Evolutionary conservation across 164 flowering plant species (phyloP).

Genomic region (Liquidambar formosana): DNA sequence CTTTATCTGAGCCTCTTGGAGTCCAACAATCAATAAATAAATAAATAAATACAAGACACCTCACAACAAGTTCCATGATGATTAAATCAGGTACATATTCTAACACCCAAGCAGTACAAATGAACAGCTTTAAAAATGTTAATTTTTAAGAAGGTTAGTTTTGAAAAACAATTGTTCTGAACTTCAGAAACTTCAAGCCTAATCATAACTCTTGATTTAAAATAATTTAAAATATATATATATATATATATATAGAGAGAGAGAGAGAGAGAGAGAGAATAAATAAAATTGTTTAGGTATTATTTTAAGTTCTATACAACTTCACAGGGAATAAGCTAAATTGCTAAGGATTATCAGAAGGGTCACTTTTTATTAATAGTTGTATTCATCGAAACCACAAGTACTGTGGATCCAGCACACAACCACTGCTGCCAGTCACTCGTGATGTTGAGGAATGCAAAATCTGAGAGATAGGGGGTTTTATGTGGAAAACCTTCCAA

Average conservation of each 20-base stretch:
- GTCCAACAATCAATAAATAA: no score
- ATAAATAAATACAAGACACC: no score
- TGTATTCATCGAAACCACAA: not conserved
- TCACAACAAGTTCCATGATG: not conserved
- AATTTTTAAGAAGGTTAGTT: not conserved
- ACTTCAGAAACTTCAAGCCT: not conserved
- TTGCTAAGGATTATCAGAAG: not conserved
- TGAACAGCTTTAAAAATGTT: not conserved
- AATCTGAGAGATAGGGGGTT: not conserved
- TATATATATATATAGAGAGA: no score
- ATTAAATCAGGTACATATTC: not conserved
- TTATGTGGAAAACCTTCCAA: no score
- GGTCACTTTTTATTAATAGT: not conserved
- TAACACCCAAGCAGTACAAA: conserved; percentile 7
- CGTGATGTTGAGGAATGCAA: not conserved
- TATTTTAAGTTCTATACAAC: no score
- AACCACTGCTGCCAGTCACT: not conserved
- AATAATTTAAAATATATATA: no score
- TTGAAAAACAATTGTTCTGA: not conserved
- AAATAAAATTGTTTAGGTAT: no score
- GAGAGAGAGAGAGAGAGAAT: no score
- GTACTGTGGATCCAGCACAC: not conserved
- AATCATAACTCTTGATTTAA: not conserved
- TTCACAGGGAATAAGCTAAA: not conserved
- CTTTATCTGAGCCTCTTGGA: no score